A percentile compares a stretch with the other conserved stretches of the same genome.
Conservation (phyloP, 129 eudicot species). For the Flaveria trinervia region DNA sequence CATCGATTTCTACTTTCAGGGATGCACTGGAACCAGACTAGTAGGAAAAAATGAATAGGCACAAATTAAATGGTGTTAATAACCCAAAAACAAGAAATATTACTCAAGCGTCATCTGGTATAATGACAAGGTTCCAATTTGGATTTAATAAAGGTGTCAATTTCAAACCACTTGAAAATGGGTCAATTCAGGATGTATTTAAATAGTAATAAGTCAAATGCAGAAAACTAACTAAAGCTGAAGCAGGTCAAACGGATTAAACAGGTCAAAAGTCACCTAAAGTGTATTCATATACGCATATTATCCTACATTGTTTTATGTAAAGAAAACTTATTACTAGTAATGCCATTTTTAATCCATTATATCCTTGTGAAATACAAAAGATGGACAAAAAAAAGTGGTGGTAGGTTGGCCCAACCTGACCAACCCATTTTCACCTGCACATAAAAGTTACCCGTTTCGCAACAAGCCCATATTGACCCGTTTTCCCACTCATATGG, state of each 20-base stretch:
- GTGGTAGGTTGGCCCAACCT: background rate
- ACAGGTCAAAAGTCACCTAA: background rate
- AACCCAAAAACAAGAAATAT: background rate
- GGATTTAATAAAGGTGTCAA: background rate
- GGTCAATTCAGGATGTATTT: background rate
- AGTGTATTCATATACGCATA: background rate
- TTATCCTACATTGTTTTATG: background rate
- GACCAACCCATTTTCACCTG: background rate
- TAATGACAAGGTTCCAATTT: background rate
- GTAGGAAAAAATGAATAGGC: constrained; percentile 6
- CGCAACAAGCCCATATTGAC: constrained; percentile 2
- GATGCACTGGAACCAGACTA: constrained; percentile 64
- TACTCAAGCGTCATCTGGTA: constrained; percentile 8
- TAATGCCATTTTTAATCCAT: background rate
- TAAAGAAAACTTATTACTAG: background rate
- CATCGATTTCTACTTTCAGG: constrained; percentile 73
- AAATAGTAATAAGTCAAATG: background rate
- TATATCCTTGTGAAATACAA: background rate
- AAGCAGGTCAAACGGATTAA: background rate
- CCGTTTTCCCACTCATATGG: background rate
- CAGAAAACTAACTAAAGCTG: background rate
- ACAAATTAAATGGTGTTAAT: constrained; percentile 23
- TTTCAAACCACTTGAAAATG: background rate
- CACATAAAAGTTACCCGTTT: background rate
- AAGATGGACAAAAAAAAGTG: background rate